Evolutionary conservation across 148 eudicot genomes (phyloP), one percentile per base, ranked within the genome.

Genomic region (Fagopyrum esculentum): DNA sequence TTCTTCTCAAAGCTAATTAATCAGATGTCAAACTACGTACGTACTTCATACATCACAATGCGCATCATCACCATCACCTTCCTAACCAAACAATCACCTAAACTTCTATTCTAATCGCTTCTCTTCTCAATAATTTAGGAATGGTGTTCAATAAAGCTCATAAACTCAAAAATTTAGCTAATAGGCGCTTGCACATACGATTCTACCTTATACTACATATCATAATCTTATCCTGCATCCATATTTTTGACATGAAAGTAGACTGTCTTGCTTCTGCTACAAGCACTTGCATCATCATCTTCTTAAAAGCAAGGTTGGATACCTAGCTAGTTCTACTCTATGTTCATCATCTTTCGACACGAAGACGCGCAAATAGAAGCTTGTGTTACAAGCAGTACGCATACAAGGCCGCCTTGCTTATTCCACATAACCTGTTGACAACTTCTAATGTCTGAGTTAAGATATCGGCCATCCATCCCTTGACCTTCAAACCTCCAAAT

Each of bases 381-480:
- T 59, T 59, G 35, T 59, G 64, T 59, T 22, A 22, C 64, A 59
- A 19, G 64, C 40, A 35, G 40, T 35, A 35, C 40, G 40, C 3
- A 35, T 59, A 59, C 64, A 59, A 59, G 64, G 68, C 68, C 40
- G 40, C 2, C 40, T 49, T 49, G 52, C 12, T 9, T 49, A 9
- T 49, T 49, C 52, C 9, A 49, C 52, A 9, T 12, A 7, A 8
- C 52, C 0, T 40, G 10, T 66, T 35, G 45, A 35, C 47, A 66
- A 66, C 47, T 66, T 64, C 46, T 64, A 9, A 64, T 2, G 30
- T 66, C 3, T 5, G 35, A 11, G 71, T 45, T 66, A 66, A 66
- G 71, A 66, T 40, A 66, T 66, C 71, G 71, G 47, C 71, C 9
- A 66, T 66, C 71, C 6, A 66, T 66, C 47, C 22, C 71, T 66